Conservation (phyloP, 2,329 filamentous ascomycete genomes). For the Sordariomycetes sp. region DNA sequence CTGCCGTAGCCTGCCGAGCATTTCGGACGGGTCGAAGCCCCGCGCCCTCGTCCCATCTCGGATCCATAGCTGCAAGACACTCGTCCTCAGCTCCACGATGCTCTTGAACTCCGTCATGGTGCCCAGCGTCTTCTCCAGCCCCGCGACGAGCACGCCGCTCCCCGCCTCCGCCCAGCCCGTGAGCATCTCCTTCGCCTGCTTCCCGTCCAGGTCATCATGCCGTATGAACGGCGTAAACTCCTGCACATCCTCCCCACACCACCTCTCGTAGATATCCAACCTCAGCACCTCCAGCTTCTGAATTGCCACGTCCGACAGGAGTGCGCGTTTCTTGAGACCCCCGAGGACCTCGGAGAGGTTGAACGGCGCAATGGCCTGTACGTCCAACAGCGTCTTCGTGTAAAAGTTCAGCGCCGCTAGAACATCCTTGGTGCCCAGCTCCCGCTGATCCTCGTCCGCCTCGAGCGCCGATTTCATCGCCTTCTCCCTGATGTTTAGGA, state of each 20-base stretch:
- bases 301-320: constrained; percentile 63
- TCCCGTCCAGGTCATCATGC: constrained; percentile 61
- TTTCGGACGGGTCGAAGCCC: constrained; percentile 55
- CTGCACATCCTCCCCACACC: constrained; percentile 73
- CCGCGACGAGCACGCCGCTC: constrained; percentile 47
- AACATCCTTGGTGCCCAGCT: constrained; percentile 35
- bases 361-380: constrained; percentile 64
- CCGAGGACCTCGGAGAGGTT: constrained; percentile 60
- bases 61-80: constrained; percentile 67
- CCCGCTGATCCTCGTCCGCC: constrained; percentile 28
- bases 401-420: constrained; percentile 61
- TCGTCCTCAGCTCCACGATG: constrained; percentile 59
- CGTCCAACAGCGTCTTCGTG: constrained; percentile 64
- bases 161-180: constrained; percentile 53
- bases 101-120: constrained; percentile 54
- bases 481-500: constrained; percentile 61
- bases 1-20: constrained; percentile 58
- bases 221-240: constrained; percentile 83
- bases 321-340: constrained; percentile 55
- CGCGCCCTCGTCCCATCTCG: constrained; percentile 52
- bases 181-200: constrained; percentile 49
- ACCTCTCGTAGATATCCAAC: constrained; percentile 66
- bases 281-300: constrained; percentile 57
- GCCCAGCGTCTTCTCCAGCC: constrained; percentile 48
- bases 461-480: constrained; percentile 56